Conservation (phyloP, 208 protist species). For the Acanthamoeba castellanii region DNA sequence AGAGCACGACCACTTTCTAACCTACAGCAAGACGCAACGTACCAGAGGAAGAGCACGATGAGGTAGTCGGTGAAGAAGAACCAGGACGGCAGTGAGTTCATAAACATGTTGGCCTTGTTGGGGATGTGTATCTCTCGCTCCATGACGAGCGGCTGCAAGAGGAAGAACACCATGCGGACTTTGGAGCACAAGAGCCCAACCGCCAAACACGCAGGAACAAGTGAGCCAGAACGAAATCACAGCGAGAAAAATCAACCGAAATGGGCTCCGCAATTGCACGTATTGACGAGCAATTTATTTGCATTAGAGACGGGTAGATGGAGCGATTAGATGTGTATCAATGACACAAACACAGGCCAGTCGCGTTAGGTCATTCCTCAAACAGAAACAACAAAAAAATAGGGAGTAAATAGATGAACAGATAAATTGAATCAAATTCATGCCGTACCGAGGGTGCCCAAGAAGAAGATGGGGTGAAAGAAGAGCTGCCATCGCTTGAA, state of each 20-base stretch:
- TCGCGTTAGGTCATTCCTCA: too few relatives aligned
- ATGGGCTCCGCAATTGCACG: not conserved
- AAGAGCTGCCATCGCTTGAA: slow-evolving; percentile 52
- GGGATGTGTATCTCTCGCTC: slow-evolving; percentile 31
- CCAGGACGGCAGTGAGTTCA: slow-evolving; percentile 51
- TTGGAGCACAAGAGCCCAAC: not conserved
- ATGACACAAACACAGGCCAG: too few relatives aligned
- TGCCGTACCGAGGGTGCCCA: slow-evolving; percentile 32
- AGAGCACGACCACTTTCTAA: not conserved
- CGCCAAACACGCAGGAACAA: too few relatives aligned
- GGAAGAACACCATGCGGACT: slow-evolving; percentile 40
- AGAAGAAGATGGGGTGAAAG: slow-evolving; percentile 56
- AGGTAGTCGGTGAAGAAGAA: slow-evolving; percentile 66
- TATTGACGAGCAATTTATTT: too few relatives aligned
- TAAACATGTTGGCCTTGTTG: slow-evolving; percentile 45
- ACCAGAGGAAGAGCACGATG: slow-evolving; percentile 68
- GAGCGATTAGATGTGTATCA: too few relatives aligned
- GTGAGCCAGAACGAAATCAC: too few relatives aligned
- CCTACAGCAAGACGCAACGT: not conserved
- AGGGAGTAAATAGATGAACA: not conserved
- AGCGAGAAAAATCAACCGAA: too few relatives aligned
- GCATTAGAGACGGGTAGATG: too few relatives aligned
- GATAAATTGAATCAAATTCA: not conserved
- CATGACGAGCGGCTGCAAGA: slow-evolving; percentile 52
- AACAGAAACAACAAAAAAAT: not conserved